Base-by-base conservation (phyloP, 106 monocot genomes). In the Vanilla planifolia region DNA sequence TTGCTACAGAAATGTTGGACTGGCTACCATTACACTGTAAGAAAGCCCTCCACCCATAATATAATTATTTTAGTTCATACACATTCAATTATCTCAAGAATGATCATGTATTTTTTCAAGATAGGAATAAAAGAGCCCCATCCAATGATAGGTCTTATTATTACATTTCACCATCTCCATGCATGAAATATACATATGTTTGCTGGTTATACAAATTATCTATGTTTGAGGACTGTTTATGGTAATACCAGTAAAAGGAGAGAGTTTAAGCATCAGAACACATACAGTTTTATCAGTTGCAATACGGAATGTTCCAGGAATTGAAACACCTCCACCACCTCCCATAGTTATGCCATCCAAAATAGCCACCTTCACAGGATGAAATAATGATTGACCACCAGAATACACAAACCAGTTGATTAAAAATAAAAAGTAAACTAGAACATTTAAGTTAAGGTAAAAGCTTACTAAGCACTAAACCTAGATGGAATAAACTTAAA, bases 331-430 rank as follows among this genome's bases (percentile, higher is more conserved):
- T 62, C 72, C 95, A 42, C 91, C 95, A 64, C 95, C 95, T 22
- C 95, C 95, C 91, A 96, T 91, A 41, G 95, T 91, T 33, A 96
- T 79, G 51, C 95, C 95, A 87, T 96, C 81, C 59, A 96, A 62
- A 55, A 96, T 79, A 46, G 91, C 83, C 59, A 96, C 81, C 95
- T 96, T 37, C 5, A 68, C 27, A 16, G 51, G 68, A 58, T 28
- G 47, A 48, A 19, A 45, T 55, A 45, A 44, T 20, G 20, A 57
- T 57, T 13, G 19, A 35, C n/a, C 35, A 57, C 19, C 20, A 21
- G 19, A 20, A 34, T 57, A 33, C 33, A 35, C 30, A 19, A 57
- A 20, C 7, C n/a, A 48, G 13, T 64, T n/a, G 7, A 7, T 15
- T 13, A 16, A 25, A 32, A 8, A 7, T 8, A 29, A 30, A 9